Percentiles rank a stretch among this genome's conserved stretches.
Conservation (phyloP, 164 flowering plant genomes). For the Vitis rupestris region DNA sequence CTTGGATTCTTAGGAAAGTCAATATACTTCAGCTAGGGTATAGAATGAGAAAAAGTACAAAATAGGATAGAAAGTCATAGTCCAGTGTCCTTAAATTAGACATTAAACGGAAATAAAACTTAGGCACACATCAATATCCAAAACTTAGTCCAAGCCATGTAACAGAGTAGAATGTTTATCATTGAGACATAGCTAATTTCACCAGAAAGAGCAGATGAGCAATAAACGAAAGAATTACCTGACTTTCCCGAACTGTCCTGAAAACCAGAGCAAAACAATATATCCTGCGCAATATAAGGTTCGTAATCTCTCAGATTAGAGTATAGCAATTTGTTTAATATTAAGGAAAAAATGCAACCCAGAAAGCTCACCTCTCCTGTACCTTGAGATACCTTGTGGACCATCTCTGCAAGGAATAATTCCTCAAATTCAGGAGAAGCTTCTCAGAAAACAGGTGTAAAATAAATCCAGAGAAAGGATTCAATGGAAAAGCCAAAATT, state of each 20-base stretch:
- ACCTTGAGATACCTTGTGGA: constrained; percentile 38
- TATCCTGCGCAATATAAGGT: constrained; percentile 41
- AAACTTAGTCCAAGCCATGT: too few relatives aligned
- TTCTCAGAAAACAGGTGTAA: too few relatives aligned
- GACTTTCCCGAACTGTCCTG: constrained; percentile 42
- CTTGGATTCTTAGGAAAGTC: too few relatives aligned
- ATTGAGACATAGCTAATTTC: too few relatives aligned
- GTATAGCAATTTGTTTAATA: neutral
- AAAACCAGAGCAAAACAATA: constrained; percentile 51
- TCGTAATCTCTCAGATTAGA: neutral
- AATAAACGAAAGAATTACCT: constrained; percentile 37
- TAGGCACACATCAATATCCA: too few relatives aligned
- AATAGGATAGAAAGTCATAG: too few relatives aligned
- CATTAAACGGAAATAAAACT: too few relatives aligned
- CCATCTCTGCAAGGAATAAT: constrained; percentile 44
- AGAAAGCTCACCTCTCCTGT: constrained; percentile 45
- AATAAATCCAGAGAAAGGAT: too few relatives aligned
- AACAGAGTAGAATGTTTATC: neutral
- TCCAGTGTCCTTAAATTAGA: too few relatives aligned
- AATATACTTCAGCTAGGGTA: too few relatives aligned
- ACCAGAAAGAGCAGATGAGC: neutral
- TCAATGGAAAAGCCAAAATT: too few relatives aligned
- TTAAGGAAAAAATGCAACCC: neutral
- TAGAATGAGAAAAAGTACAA: too few relatives aligned
- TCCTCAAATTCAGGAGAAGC: neutral